Conservation (phyloP, 2,329 filamentous ascomycete genomes). For the Penicillium freii region DNA sequence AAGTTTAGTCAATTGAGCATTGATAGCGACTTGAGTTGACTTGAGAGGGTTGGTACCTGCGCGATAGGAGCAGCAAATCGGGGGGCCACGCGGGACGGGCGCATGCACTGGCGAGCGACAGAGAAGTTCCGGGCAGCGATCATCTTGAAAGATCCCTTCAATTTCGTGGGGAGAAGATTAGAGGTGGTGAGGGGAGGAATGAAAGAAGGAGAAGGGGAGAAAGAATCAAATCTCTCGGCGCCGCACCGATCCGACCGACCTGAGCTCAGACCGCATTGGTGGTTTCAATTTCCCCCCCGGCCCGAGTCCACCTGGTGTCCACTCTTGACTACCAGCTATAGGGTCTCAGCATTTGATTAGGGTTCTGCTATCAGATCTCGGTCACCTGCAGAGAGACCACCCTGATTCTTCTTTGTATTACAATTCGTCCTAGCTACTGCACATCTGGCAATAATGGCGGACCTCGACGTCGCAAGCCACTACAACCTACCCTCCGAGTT, state of each 20-base stretch:
- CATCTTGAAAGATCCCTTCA: conserved; percentile 59
- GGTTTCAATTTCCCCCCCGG: conserved; percentile 20
- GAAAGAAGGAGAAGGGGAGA: conserved; percentile 16
- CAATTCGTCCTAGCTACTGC: conserved; percentile 13
- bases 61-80: conserved; percentile 50
- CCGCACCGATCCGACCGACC: conserved; percentile 24
- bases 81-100: conserved; percentile 55
- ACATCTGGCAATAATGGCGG: conserved; percentile 52
- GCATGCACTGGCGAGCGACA: conserved; percentile 74
- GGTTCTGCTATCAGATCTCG: conserved; percentile 4
- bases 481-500: conserved; percentile 79
- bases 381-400: conserved; percentile 5
- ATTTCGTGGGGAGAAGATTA: conserved; percentile 15
- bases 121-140: conserved; percentile 76
- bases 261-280: conserved; percentile 24
- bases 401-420: not conserved
- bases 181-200: conserved; percentile 22
- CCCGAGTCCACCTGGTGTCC: conserved; percentile 21
- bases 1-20: conserved; percentile 22
- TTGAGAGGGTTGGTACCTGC: conserved; percentile 52
- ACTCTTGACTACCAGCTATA: conserved; percentile 7
- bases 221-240: conserved; percentile 29
- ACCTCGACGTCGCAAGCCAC: conserved; percentile 81
- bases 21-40: conserved; percentile 11
- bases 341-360: not conserved